Evolutionary conservation across 108 stramenopile species (phyloP).

Genomic region (Hondaea fermentalgiana): DNA sequence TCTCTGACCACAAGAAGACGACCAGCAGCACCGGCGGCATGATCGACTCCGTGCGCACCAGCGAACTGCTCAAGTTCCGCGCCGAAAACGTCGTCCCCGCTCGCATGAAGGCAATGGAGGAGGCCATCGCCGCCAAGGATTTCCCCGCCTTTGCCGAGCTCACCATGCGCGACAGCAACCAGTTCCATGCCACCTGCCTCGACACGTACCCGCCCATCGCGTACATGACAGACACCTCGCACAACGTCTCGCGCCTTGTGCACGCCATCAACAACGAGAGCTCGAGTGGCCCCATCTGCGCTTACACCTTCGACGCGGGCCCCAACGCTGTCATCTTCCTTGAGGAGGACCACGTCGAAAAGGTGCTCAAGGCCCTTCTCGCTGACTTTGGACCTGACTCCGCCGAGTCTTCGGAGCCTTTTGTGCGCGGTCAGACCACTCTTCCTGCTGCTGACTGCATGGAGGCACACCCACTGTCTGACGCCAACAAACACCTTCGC

Average conservation of each 20-base stretch:
- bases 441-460: background rate
- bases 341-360: constrained; percentile 22
- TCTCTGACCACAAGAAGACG: constrained; percentile 84
- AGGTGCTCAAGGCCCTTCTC: constrained; percentile 30
- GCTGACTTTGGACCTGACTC: background rate
- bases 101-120: constrained; percentile 74
- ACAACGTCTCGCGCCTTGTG: constrained; percentile 57
- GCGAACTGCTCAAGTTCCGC: constrained; percentile 65
- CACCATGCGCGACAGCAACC: constrained; percentile 91
- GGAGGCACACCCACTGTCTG: background rate
- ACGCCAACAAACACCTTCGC: background rate
- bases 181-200: constrained; percentile 93
- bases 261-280: constrained; percentile 65
- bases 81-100: constrained; percentile 65
- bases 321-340: constrained; percentile 83
- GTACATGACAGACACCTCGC: constrained; percentile 90
- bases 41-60: constrained; percentile 75
- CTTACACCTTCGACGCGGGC: constrained; percentile 98
- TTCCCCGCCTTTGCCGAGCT: constrained; percentile 81
- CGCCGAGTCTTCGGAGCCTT: background rate
- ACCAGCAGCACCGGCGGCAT: constrained; percentile 90
- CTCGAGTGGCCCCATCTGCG: constrained; percentile 42
- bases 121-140: constrained; percentile 71
- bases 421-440: background rate
- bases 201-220: constrained; percentile 99